A percentile compares a stretch with the other conserved stretches of the same genome.
Conservation (phyloP, 495 filamentous ascomycete species). For the Penicillium dipodomyicola region DNA sequence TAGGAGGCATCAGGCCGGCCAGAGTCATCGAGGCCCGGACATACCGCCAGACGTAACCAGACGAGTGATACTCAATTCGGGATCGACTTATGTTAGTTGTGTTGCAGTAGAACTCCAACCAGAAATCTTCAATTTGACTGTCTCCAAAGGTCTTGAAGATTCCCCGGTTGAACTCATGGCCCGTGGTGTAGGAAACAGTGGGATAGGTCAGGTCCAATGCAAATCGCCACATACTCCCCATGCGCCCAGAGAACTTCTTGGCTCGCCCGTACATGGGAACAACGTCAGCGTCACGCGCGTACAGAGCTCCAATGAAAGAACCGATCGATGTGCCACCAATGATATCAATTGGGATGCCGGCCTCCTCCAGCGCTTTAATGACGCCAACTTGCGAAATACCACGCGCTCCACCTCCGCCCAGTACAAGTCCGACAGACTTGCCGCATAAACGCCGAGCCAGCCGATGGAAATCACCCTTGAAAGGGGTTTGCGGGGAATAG, state of each 20-base stretch:
- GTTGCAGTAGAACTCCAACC: constrained; percentile 99
- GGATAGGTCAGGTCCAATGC: constrained; percentile 95
- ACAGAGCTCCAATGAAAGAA: constrained; percentile 93
- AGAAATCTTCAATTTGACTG: constrained; percentile 97
- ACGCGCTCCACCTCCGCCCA: constrained; percentile 89
- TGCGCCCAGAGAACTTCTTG: constrained; percentile 94
- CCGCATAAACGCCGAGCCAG: constrained; percentile 88
- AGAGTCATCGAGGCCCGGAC: constrained; percentile 94
- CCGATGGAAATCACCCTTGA: constrained; percentile 95
- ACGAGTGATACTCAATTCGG: constrained; percentile 85
- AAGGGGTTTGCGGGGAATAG: constrained; percentile 86
- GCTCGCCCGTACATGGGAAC: constrained; percentile 95
- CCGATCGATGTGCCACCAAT: constrained; percentile 96
- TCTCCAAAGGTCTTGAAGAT: constrained; percentile 99
- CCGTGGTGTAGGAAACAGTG: constrained; percentile 91
- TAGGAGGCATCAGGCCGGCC: constrained; percentile 84
- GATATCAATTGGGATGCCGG: constrained; percentile 94
- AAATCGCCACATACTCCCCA: constrained; percentile 97
- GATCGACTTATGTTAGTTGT: constrained; percentile 95
- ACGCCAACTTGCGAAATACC: constrained; percentile 91
- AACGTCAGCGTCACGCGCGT: constrained; percentile 93
- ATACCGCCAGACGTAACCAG: constrained; percentile 95
- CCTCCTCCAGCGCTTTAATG: constrained; percentile 92
- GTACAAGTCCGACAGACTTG: constrained; percentile 89
- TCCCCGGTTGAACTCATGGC: constrained; percentile 97